A percentile compares a stretch with the other conserved stretches of the same genome.
These are phyloP conservation scores for Mycena rebaudengoi DNA, from an alignment of 768 basidiomycete genomes.

Conservation along the genomic window DNA sequence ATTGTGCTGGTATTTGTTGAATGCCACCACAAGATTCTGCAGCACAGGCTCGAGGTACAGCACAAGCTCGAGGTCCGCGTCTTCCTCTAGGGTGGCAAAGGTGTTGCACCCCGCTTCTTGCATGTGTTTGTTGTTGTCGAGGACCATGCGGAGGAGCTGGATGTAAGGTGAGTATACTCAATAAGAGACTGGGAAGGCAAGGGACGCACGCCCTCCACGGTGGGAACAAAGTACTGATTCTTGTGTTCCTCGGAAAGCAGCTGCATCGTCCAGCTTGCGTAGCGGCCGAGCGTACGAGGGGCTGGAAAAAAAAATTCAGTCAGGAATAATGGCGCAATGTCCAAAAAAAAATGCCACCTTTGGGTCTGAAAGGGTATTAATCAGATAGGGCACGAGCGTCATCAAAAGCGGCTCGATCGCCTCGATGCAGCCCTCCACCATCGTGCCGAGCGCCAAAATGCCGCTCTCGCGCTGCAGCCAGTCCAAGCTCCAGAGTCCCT, in stretches of 20 bases:
- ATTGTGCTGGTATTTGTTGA: no score
- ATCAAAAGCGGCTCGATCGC: conserved; percentile 91
- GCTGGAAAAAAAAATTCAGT: no score
- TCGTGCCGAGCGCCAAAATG: conserved; percentile 94
- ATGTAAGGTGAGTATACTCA: conserved; percentile 89
- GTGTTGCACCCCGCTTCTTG: conserved; percentile 99
- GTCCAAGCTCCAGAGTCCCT: conserved; percentile 89
- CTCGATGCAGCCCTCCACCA: conserved; percentile 99
- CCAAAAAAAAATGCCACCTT: no score
- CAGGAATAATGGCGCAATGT: no score
- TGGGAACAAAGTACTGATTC: conserved; percentile 90
- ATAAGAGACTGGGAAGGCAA: background rate
- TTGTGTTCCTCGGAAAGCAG: conserved; percentile 86
- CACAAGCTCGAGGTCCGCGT: conserved; percentile 86
- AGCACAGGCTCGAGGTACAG: conserved; percentile 96
- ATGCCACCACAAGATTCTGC: no score
- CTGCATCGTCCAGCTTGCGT: conserved; percentile 95
- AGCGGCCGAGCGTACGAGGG: conserved; percentile 96
- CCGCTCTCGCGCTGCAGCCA: conserved; percentile 96
- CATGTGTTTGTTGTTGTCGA: conserved; percentile 98
- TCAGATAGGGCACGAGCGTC: no score
- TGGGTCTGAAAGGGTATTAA: no score
- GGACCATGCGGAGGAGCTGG: conserved; percentile 89
- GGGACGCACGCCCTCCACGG: conserved; percentile 89
- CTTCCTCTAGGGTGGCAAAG: conserved; percentile 97